Evolutionary conservation across 2,329 filamentous ascomycete genomes (phyloP).

Genomic region (Penicillium sp.): DNA sequence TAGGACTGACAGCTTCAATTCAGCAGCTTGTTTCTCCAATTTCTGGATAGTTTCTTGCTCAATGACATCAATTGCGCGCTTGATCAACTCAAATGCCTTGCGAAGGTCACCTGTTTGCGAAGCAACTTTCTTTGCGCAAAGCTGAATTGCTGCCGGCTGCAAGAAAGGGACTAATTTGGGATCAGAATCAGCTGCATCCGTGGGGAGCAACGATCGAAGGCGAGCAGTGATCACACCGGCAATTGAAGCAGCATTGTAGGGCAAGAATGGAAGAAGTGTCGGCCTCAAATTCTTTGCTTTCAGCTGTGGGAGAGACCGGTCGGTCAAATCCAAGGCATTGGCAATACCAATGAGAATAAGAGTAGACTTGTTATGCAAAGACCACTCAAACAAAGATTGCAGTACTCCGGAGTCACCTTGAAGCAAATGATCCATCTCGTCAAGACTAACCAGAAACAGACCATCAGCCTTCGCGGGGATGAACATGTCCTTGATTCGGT

Average conservation of each 20-base stretch:
- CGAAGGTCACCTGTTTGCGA: constrained; percentile 91
- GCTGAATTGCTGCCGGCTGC: constrained; percentile 88
- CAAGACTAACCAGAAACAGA: constrained; percentile 80
- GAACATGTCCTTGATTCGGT: constrained; percentile 70
- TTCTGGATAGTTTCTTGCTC: constrained; percentile 79
- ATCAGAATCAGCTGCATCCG: constrained; percentile 36
- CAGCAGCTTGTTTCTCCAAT: constrained; percentile 61
- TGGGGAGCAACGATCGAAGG: constrained; percentile 70
- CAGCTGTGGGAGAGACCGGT: constrained; percentile 88
- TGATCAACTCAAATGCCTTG: constrained; percentile 92
- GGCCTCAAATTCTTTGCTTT: constrained; percentile 93
- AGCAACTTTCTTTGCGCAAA: constrained; percentile 92
- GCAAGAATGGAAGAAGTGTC: constrained; percentile 83
- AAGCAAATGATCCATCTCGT: constrained; percentile 93
- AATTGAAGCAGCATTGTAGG: constrained; percentile 86
- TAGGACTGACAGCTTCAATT: constrained; percentile 66
- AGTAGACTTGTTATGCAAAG: constrained; percentile 74
- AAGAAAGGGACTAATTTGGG: constrained; percentile 77
- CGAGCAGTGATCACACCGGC: constrained; percentile 82
- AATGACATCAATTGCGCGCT: constrained; percentile 82
- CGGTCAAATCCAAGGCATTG: constrained; percentile 92
- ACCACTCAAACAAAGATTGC: constrained; percentile 97
- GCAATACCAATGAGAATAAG: constrained; percentile 89
- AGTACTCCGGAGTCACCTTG: constrained; percentile 85
- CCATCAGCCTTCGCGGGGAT: constrained; percentile 57